These are phyloP conservation scores for Solanum pimpinellifolium DNA, from an alignment of 257 asterid species.

Conservation along the genomic window DNA sequence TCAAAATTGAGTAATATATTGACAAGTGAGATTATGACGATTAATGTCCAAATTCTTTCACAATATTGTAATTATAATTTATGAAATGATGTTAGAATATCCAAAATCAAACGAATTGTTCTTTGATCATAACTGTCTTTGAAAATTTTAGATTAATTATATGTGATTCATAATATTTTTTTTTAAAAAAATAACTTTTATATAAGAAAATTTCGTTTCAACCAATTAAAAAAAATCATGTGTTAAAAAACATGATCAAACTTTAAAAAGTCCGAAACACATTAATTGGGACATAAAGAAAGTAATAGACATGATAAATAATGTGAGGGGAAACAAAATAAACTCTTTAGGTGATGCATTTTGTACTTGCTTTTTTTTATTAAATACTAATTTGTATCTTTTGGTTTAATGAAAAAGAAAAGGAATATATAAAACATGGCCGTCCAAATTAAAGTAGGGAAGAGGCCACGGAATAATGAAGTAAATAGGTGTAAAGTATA, in stretches of 20 bases:
- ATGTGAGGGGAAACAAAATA: neutral
- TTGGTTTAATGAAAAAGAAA: neutral
- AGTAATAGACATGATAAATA: neutral
- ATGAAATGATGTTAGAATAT: neutral
- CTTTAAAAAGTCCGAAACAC: neutral
- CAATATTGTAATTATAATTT: neutral
- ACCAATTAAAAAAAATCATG: neutral
- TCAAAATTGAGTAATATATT: neutral
- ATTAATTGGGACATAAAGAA: neutral
- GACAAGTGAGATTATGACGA: neutral
- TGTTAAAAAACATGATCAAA: neutral
- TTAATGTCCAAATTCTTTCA: neutral
- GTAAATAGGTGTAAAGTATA: neutral
- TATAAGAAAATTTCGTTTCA: too few relatives aligned
- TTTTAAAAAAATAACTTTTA: too few relatives aligned
- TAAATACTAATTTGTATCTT: neutral
- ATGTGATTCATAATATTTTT: too few relatives aligned
- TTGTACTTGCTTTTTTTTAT: neutral
- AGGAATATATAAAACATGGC: neutral
- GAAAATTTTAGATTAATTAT: too few relatives aligned
- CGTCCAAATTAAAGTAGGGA: neutral
- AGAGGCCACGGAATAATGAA: neutral
- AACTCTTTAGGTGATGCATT: neutral
- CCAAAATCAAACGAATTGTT: rapidly evolving
- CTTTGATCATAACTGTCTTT: neutral